Percentiles rank a stretch among this genome's conserved stretches.
Conservation (phyloP, 345 rosid genomes). For the Limnanthes douglasii region DNA sequence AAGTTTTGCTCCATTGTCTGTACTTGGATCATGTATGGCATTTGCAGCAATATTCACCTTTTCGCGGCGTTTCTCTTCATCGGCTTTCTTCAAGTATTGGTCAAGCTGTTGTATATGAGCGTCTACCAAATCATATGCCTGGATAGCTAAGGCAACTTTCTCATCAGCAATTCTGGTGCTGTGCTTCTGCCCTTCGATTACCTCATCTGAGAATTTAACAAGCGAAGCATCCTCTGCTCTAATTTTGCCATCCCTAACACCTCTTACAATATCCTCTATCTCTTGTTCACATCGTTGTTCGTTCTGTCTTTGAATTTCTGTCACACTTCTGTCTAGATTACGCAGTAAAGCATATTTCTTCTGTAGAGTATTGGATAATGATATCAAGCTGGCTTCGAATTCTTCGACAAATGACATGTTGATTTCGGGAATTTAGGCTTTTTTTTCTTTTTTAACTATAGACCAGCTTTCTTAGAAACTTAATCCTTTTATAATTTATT, state of each 20-base stretch:
- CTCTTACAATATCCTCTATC: slow-evolving; percentile 44
- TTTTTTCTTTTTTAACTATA: no score
- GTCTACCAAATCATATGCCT: slow-evolving; percentile 70
- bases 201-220: slow-evolving; percentile 47
- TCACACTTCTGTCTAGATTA: slow-evolving; percentile 52
- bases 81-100: no score
- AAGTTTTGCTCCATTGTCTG: no score
- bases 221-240: slow-evolving; percentile 28
- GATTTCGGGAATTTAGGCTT: not conserved
- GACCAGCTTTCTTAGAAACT: no score
- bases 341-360: slow-evolving; percentile 52
- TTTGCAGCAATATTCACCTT: slow-evolving; percentile 27
- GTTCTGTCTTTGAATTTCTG: slow-evolving; percentile 54
- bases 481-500: no score
- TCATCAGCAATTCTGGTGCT: slow-evolving; percentile 69
- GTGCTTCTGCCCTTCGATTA: slow-evolving; percentile 66
- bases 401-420: not conserved
- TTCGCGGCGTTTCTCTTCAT: no score
- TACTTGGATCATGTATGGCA: slow-evolving; percentile 23
- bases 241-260: slow-evolving; percentile 31
- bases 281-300: slow-evolving; percentile 60
- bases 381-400: slow-evolving; percentile 19
- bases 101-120: no score
- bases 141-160: slow-evolving; percentile 61
- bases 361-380: slow-evolving; percentile 49